Evolutionary conservation across 805 yeast genomes (phyloP).

Genomic region (Danielia reshetovae): DNA sequence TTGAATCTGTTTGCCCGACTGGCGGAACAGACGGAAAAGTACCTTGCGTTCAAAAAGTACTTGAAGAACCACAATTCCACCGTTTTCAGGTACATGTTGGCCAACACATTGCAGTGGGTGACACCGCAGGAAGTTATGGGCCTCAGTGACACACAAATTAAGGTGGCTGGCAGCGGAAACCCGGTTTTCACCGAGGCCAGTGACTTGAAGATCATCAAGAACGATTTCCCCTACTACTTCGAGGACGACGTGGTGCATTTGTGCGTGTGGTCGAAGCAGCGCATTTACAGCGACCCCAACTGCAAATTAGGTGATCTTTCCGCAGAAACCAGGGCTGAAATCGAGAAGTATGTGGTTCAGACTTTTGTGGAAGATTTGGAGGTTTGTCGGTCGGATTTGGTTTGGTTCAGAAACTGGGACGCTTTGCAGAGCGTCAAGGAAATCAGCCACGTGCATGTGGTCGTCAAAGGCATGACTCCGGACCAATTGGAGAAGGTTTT

Average conservation of each 20-base stretch:
- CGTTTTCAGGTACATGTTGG: conserved; percentile 47
- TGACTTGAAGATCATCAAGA: conserved; percentile 46
- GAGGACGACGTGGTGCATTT: conserved; percentile 50
- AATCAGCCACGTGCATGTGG: conserved; percentile 68
- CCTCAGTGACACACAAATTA: conserved; percentile 13
- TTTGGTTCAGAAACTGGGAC: conserved; percentile 75
- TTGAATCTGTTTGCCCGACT: conserved; percentile 50
- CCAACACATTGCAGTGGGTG: conserved; percentile 50
- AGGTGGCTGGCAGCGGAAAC: conserved; percentile 27
- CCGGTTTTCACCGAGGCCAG: conserved; percentile 37
- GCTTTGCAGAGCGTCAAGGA: conserved; percentile 63
- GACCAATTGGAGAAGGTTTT: conserved; percentile 14
- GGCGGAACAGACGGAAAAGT: conserved; percentile 37
- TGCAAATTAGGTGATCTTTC: conserved; percentile 52
- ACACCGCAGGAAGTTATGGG: conserved; percentile 20
- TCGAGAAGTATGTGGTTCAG: conserved; percentile 42
- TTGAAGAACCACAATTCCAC: conserved; percentile 33
- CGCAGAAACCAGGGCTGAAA: conserved; percentile 32
- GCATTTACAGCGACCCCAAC: conserved; percentile 48
- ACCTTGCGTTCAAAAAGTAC: conserved; percentile 42
- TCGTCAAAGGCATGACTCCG: conserved; percentile 40
- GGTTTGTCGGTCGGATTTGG: conserved; percentile 33
- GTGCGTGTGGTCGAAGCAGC: conserved; percentile 64
- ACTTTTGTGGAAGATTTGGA: conserved; percentile 49
- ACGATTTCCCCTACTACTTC: conserved; percentile 68